Evolutionary conservation across 2,329 filamentous ascomycete genomes (phyloP).

Genomic region (Calonectria hongkongensis): DNA sequence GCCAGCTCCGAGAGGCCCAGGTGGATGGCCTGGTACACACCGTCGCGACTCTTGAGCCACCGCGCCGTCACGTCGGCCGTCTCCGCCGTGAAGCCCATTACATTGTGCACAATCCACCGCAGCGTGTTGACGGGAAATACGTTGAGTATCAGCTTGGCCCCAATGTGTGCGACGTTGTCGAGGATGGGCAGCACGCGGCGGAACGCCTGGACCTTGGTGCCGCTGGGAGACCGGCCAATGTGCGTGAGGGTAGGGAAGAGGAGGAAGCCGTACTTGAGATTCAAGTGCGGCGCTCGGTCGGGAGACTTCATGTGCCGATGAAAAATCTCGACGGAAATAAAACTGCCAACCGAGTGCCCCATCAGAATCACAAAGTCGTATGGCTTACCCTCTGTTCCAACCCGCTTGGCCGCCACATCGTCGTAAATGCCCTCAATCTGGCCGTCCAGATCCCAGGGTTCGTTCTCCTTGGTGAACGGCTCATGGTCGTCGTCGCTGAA

Average conservation of each 20-base stretch:
- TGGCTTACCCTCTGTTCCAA: constrained; percentile 53
- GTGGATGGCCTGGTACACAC: constrained; percentile 76
- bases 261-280: constrained; percentile 74
- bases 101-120: constrained; percentile 63
- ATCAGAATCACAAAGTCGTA: constrained; percentile 79
- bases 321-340: constrained; percentile 82
- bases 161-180: constrained; percentile 61
- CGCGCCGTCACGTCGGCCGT: constrained; percentile 70
- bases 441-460: constrained; percentile 71
- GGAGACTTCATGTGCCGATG: constrained; percentile 69
- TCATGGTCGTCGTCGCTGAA: constrained; percentile 73
- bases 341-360: constrained; percentile 85
- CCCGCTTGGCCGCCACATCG: constrained; percentile 59
- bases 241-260: constrained; percentile 86
- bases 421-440: constrained; percentile 69
- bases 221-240: constrained; percentile 78
- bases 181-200: constrained; percentile 66
- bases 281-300: constrained; percentile 60
- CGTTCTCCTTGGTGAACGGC: constrained; percentile 63
- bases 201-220: constrained; percentile 64
- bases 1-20: constrained; percentile 77
- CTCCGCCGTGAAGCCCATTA: constrained; percentile 69
- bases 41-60: constrained; percentile 74
- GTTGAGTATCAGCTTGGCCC: constrained; percentile 65
- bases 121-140: constrained; percentile 64